Evolutionary conservation across 495 filamentous ascomycete species (phyloP).

Genomic region (Xylaria nigripes): DNA sequence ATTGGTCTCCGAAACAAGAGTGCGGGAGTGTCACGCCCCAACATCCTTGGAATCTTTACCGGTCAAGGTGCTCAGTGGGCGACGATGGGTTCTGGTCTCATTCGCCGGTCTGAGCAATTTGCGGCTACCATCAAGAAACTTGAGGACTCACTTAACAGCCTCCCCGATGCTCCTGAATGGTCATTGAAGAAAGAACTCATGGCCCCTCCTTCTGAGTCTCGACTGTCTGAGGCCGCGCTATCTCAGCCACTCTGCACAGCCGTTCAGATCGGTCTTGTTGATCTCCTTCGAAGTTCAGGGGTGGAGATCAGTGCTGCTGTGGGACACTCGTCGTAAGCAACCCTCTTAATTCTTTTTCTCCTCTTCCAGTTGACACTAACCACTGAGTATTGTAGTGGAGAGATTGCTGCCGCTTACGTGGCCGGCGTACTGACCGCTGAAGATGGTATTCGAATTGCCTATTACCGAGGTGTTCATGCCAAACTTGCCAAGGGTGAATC

Average conservation of each 20-base stretch:
- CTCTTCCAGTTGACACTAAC: no score
- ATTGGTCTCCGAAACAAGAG: constrained; percentile 18
- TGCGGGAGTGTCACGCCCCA: constrained; percentile 2
- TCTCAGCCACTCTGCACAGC: constrained; percentile 47
- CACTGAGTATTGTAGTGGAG: no score
- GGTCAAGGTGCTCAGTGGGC: constrained; percentile 67
- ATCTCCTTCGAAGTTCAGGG: constrained; percentile 36
- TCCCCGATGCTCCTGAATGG: constrained; percentile 42
- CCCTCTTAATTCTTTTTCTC: no score
- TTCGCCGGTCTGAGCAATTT: constrained; percentile 30
- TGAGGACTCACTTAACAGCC: constrained; percentile 36
- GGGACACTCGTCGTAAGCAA: constrained; percentile 54
- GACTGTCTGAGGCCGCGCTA: constrained; percentile 29
- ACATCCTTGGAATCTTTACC: constrained; percentile 50
- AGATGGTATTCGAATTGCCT: constrained; percentile 39
- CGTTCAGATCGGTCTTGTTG: constrained; percentile 44
- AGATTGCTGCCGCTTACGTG: constrained; percentile 58
- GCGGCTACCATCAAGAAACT: constrained; percentile 34
- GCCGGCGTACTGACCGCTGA: constrained; percentile 37
- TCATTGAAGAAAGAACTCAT: constrained; percentile 35
- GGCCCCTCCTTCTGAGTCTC: constrained; percentile 21
- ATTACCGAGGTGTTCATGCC: constrained; percentile 34
- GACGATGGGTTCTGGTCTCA: constrained; percentile 47
- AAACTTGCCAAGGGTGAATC: constrained; percentile 28
- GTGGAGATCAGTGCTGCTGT: constrained; percentile 41